Percentiles rank a stretch among this genome's conserved stretches.
Conservation (phyloP, 2,329 filamentous ascomycete species). For the Trichoderma brevicompactum region DNA sequence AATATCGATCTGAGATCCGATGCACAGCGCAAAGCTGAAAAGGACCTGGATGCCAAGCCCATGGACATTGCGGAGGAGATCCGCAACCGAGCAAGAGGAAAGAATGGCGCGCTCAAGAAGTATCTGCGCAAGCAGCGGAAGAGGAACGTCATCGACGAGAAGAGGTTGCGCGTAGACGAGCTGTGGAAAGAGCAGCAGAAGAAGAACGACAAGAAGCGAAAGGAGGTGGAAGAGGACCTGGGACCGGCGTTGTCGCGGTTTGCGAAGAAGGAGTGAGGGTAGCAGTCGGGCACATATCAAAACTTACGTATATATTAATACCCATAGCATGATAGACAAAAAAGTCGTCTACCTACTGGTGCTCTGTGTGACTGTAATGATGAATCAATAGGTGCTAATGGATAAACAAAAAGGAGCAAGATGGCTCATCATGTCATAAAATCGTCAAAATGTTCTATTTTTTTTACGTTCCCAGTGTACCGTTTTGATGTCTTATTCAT, state of each 20-base stretch:
- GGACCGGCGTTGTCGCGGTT: conserved; percentile 88
- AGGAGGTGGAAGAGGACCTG: conserved; percentile 72
- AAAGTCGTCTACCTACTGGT: background rate
- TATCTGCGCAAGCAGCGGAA: conserved; percentile 89
- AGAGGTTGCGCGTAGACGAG: conserved; percentile 83
- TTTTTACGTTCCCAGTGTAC: conserved; percentile 13
- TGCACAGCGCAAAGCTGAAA: conserved; percentile 75
- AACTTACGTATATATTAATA: conserved; percentile 31
- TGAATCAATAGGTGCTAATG: background rate
- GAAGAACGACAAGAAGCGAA: conserved; percentile 64
- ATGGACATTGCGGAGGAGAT: conserved; percentile 63
- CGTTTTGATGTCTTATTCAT: background rate
- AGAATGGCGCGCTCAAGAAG: conserved; percentile 86
- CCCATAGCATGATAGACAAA: conserved; percentile 22
- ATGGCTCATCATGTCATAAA: background rate
- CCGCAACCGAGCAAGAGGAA: conserved; percentile 80
- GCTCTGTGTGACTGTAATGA: too few relatives aligned
- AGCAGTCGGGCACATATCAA: conserved; percentile 15
- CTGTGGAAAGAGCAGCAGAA: conserved; percentile 74
- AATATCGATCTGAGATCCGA: conserved; percentile 82
- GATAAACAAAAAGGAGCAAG: background rate
- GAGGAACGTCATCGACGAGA: conserved; percentile 96
- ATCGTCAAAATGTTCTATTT: conserved; percentile 8
- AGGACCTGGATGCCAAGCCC: conserved; percentile 74
- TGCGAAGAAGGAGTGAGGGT: conserved; percentile 66